Percentiles rank a stretch among this genome's conserved stretches.
phyloP scores from a whole-genome alignment of 192 early-diverging fungal species.

The Coemansia javaensis region DNA sequence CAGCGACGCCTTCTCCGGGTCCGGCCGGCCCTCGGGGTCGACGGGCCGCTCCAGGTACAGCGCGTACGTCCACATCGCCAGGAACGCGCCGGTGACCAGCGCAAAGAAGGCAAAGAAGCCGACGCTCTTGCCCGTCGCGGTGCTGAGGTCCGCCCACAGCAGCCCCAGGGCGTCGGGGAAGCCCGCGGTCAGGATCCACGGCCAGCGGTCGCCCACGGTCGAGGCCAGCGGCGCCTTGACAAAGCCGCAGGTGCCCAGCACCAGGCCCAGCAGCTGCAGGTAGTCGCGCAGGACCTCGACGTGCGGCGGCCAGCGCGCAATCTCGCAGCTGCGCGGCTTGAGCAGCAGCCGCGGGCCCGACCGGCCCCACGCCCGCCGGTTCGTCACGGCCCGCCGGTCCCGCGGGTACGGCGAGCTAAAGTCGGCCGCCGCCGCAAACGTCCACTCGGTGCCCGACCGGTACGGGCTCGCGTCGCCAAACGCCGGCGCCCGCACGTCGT shows the following conservation, averaged over 20 bases:
- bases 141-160: constrained; percentile 47
- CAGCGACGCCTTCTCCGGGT: too few relatives aligned
- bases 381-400: constrained; percentile 9
- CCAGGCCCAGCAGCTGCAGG: constrained; percentile 35
- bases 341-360: constrained; percentile 14
- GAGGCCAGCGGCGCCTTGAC: constrained; percentile 26
- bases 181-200: constrained; percentile 34
- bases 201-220: constrained; percentile 26
- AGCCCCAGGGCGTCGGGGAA: constrained; percentile 38
- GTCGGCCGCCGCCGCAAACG: constrained; percentile 31
- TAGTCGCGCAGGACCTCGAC: constrained; percentile 43
- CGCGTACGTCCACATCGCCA: constrained; percentile 37
- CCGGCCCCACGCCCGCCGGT: constrained; percentile 14
- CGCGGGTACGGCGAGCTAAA: constrained; percentile 50
- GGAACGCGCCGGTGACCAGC: constrained; percentile 6
- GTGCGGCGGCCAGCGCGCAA: constrained; percentile 35
- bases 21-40: too few relatives aligned
- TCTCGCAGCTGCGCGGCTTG: constrained; percentile 18
- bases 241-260: constrained; percentile 31
- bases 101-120: constrained; percentile 45
- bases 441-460: constrained; percentile 48
- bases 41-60: constrained; percentile 24
- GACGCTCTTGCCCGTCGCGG: constrained; percentile 37
- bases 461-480: constrained; percentile 32
- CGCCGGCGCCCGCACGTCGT: constrained; percentile 10